Base-by-base conservation (phyloP, 2,329 filamentous ascomycete genomes). In the Cercospora citrullina region DNA sequence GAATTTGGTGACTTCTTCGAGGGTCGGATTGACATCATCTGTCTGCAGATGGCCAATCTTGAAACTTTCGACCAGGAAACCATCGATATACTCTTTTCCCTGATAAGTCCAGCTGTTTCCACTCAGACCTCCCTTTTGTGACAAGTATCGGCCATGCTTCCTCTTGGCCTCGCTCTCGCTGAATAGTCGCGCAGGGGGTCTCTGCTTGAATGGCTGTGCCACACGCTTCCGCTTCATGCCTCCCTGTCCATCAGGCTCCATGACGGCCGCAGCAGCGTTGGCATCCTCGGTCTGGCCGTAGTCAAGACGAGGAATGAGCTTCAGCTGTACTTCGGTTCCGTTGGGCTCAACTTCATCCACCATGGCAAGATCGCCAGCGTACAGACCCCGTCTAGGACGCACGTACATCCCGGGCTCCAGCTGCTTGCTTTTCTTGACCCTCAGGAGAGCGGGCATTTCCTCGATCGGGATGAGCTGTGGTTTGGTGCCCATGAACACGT, bases 1-100 rank as follows among this genome's bases (percentile, higher is more conserved):
- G 78, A 99, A 98, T 76, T 90, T 91, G n/a, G 94, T 96, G 58
- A 98, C 92, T 79, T 99, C 95, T 77, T 98, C 95, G 30, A 99
- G 85, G 1, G 91, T 92, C 0, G 95, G 95, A 77, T 96, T 96
- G 65, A 99, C 94, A 73, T 96, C 91, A 73, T 93, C 94, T 31
- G 92, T 90, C n/a, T 87, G 86, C 31, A 99, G 84, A 75, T 91
- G 88, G 75, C 94, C 92, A 68, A 97, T 90, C 80, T 94, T 96
- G 83, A 97, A 91, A 70, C 96, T 93, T 80, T 96, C 97, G 75
- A 97, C 89, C 68, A 96, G 87, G 81, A 97, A 98, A 2, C 95
- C 95, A 74, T 96, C 92, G 68, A 95, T 87, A 73, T 97, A 99
- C 58, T 92, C 91, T 30, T 99, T 94, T 53, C 90, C 90, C 77